A percentile compares a stretch with the other conserved stretches of the same genome.
Conservation (phyloP, 202 grass and related monocot species). For the Cymbopogon flexuosus region DNA sequence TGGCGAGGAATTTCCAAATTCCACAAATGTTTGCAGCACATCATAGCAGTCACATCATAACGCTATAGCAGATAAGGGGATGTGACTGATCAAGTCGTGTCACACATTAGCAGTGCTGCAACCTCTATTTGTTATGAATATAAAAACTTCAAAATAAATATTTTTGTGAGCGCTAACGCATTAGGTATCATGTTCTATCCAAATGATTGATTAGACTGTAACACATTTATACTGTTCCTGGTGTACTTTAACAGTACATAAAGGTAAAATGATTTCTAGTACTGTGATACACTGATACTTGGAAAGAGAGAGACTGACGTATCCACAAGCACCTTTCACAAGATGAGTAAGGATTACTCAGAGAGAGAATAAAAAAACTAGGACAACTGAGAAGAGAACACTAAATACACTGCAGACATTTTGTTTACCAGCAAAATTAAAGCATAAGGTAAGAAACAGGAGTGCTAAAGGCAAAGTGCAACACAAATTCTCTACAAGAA, state of each 20-base stretch:
- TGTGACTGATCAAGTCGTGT: background rate
- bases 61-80: background rate
- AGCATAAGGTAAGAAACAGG: background rate
- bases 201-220: conserved; percentile 3
- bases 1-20: background rate
- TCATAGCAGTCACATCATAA: conserved; percentile 3
- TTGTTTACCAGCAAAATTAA: background rate
- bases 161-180: background rate
- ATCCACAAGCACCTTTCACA: background rate
- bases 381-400: background rate
- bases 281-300: background rate
- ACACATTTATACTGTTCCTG: background rate
- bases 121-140: background rate
- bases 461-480: background rate
- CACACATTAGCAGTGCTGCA: background rate
- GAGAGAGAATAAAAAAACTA: background rate
- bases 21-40: conserved; percentile 4
- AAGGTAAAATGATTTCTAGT: background rate
- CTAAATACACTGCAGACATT: background rate
- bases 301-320: background rate
- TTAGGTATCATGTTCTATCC: background rate
- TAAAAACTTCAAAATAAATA: conserved; percentile 4
- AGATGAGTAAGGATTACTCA: background rate
- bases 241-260: background rate
- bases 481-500: background rate